A percentile compares a stretch with the other conserved stretches of the same genome.
Evolutionary conservation across 2,329 filamentous ascomycete species (phyloP).

Genomic region (Ceratocystis cacaofunesta): DNA sequence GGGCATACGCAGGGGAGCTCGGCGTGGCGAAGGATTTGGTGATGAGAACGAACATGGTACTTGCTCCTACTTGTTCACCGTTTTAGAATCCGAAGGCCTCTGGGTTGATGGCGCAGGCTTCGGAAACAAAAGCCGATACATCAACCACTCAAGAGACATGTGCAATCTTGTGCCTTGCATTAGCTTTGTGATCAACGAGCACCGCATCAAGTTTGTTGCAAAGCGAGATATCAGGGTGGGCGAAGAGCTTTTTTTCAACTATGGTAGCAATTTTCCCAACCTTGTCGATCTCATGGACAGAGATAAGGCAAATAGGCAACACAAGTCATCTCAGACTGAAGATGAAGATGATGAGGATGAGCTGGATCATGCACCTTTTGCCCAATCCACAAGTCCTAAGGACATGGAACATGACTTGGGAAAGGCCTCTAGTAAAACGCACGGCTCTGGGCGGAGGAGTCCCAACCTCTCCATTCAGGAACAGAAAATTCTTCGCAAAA

Average conservation of each 20-base stretch:
- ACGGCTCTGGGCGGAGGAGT: background rate
- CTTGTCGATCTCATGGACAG: conserved; percentile 25
- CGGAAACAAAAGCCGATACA: conserved; percentile 69
- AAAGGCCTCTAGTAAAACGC: background rate
- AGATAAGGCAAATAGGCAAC: conserved; percentile 9
- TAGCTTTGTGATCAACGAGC: conserved; percentile 58
- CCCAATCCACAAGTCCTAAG: background rate
- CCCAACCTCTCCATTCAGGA: background rate
- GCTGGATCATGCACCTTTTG: background rate
- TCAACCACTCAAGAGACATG: conserved; percentile 54
- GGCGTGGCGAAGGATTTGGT: conserved; percentile 41
- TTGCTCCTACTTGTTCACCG: conserved; percentile 49
- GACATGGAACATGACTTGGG: background rate
- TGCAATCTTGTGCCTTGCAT: conserved; percentile 52
- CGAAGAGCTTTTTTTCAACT: conserved; percentile 71
- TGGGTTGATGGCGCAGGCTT: conserved; percentile 63
- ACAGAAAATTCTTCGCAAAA: background rate
- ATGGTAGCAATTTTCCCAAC: conserved; percentile 54
- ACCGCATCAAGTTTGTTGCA: conserved; percentile 61
- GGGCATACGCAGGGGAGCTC: conserved; percentile 50
- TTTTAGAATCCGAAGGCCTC: conserved; percentile 44
- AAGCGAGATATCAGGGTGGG: conserved; percentile 51
- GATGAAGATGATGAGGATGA: background rate
- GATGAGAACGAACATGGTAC: conserved; percentile 42
- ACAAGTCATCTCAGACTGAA: background rate